phyloP scores from a whole-genome alignment of 176 grass and related monocot species.

The Eremochloa ophiuroides region DNA sequence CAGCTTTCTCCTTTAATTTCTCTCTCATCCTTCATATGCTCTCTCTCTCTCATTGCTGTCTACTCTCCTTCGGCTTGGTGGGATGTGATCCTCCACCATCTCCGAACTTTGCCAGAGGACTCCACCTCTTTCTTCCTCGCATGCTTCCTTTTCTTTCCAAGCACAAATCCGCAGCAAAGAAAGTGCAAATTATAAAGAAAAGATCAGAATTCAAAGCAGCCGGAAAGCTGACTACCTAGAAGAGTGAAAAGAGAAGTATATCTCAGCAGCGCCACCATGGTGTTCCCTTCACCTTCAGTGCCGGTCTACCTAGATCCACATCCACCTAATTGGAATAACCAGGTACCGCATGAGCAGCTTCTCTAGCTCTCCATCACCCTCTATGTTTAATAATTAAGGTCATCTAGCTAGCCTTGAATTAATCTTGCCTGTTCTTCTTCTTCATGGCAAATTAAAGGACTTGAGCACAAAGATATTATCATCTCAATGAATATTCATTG shows the following conservation, averaged over 20 bases:
- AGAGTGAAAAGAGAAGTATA: constrained; percentile 43
- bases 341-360: constrained; percentile 53
- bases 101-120: too few relatives aligned
- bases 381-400: not conserved
- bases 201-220: constrained; percentile 55
- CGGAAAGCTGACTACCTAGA: constrained; percentile 38
- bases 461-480: constrained; percentile 39
- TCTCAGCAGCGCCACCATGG: constrained; percentile 59
- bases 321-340: constrained; percentile 90
- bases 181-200: constrained; percentile 48
- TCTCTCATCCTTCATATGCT: too few relatives aligned
- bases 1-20: too few relatives aligned
- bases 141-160: constrained; percentile 39
- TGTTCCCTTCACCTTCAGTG: constrained; percentile 60
- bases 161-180: constrained; percentile 50
- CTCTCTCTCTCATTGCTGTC: too few relatives aligned
- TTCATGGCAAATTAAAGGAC: constrained; percentile 27
- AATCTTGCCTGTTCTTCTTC: constrained; percentile 12
- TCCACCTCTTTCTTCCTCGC: constrained; percentile 40
- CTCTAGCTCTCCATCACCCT: not conserved
- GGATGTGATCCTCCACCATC: too few relatives aligned
- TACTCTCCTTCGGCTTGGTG: too few relatives aligned
- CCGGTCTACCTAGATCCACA: constrained; percentile 92
- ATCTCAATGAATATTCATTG: constrained; percentile 65
- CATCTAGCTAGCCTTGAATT: not conserved